A percentile compares a stretch with the other conserved stretches of the same genome.
These are phyloP conservation scores for Aphanomyces stellatus DNA, from an alignment of 352 stramenopile genomes.

Conservation along the genomic window DNA sequence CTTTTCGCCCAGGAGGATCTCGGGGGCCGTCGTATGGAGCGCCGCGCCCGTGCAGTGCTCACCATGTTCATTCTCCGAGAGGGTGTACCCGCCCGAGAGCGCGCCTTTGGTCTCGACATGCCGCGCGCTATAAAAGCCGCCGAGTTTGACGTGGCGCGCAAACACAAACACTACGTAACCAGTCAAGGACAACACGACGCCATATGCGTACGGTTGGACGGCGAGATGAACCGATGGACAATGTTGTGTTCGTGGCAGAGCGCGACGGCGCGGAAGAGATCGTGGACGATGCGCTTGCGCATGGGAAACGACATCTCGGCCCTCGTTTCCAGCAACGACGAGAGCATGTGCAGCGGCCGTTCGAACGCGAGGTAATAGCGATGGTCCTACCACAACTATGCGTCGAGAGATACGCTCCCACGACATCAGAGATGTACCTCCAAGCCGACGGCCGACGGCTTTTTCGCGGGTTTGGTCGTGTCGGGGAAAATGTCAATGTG, in stretches of 20 bases:
- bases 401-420: no score
- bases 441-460: no score
- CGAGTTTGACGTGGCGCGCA: constrained; percentile 48
- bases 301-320: constrained; percentile 32
- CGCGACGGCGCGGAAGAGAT: constrained; percentile 52
- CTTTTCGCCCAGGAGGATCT: constrained; percentile 60
- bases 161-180: constrained; percentile 54
- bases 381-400: constrained; percentile 6
- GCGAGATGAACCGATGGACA: constrained; percentile 70
- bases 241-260: constrained; percentile 60
- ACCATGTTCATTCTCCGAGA: constrained; percentile 73
- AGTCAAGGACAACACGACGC: background rate
- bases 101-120: constrained; percentile 17
- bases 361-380: constrained; percentile 76
- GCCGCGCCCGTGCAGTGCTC: constrained; percentile 58
- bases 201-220: constrained; percentile 35
- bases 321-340: constrained; percentile 59
- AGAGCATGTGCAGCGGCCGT: constrained; percentile 67
- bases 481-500: constrained; percentile 33
- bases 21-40: constrained; percentile 53
- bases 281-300: constrained; percentile 60
- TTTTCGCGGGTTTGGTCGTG: no score
- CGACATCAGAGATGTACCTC: no score
- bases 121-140: constrained; percentile 44
- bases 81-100: constrained; percentile 32